Base-by-base conservation (phyloP, 163 green algal genomes). In the Scenedesmus sp. region DNA sequence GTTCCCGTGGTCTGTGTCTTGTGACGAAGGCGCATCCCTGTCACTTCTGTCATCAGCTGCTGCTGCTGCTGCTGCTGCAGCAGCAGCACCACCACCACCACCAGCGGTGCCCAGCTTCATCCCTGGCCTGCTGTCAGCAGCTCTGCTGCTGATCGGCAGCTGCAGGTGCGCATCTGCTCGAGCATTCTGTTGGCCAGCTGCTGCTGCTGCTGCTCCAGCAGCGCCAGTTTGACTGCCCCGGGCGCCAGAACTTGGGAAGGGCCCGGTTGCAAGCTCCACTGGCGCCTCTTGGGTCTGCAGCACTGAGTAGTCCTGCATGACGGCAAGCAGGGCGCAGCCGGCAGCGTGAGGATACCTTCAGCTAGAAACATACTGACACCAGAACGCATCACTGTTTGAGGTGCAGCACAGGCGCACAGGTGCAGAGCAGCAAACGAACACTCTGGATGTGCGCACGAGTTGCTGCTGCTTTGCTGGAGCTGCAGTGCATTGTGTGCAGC, bases 221-320 rank as follows among this genome's bases (percentile, higher is more conserved):
- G 44, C 40, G 15, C 20, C 78, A 83, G 35, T 24, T 42, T 15
- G 20, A 22, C 18, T 37, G 42, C 26, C 22, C 30, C 42, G 33
- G 37, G 79, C 43, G 12, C 43, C 49, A 40, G 79, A 85, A 22
- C 79, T 85, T 49, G 24, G 49, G 24, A 65, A 37, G 7, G 42
- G 42, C 79, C 33, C 79, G 7, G 42, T 85, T 85, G 79, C 42
- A 49, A 85, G 79, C 79, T 85, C 42, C 0, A 65, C 30, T 43
- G 40, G 79, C 24, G 22, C 43, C 7, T 86, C 81, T 73, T 56
- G 61, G 35, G 81, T 86, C 30, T 86, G 46, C 46, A 86, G 46
- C 0, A 40, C 81, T 22, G 33, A 37, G 15, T 86, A 86, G 15
- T 43, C 26, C 81, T 86, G 26, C 81, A 86, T 10, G 26, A 24